Evolutionary conservation across 305 asterid species (phyloP).

Genomic region (Solanum chacoense): DNA sequence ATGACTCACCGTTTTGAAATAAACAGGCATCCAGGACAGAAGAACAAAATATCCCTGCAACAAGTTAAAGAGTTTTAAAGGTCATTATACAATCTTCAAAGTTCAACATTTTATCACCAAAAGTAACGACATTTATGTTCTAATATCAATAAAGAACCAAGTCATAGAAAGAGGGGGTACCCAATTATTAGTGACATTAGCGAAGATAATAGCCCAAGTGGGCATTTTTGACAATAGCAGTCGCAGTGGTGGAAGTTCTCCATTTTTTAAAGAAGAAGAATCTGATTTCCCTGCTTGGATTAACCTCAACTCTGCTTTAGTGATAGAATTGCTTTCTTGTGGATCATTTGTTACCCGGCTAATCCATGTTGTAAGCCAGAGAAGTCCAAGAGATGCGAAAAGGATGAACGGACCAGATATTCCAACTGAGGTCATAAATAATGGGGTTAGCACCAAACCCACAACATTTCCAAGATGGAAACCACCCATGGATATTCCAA

Average conservation of each 20-base stretch:
- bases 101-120: neutral
- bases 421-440: conserved; percentile 59
- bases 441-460: conserved; percentile 75
- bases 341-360: conserved; percentile 56
- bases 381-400: conserved; percentile 73
- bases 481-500: conserved; percentile 95
- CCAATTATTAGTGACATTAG: conserved; percentile 85
- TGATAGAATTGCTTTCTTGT: conserved; percentile 47
- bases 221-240: conserved; percentile 72
- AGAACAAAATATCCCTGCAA: conserved; percentile 97
- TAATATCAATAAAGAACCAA: neutral
- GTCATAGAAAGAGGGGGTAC: conserved; percentile 14
- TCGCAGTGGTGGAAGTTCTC: conserved; percentile 50
- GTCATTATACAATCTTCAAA: neutral
- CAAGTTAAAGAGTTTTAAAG: conserved; percentile 1
- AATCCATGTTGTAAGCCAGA: conserved; percentile 65
- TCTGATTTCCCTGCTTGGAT: conserved; percentile 81
- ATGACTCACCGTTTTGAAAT: conserved; percentile 72
- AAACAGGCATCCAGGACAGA: conserved; percentile 97
- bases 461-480: conserved; percentile 87
- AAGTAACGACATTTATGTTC: neutral
- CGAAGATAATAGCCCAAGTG: conserved; percentile 84
- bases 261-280: conserved; percentile 34
- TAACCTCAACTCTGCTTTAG: conserved; percentile 50
- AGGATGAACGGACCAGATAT: conserved; percentile 75